Conservation (phyloP, 129 eudicot genomes). For the Helianthus annuus region DNA sequence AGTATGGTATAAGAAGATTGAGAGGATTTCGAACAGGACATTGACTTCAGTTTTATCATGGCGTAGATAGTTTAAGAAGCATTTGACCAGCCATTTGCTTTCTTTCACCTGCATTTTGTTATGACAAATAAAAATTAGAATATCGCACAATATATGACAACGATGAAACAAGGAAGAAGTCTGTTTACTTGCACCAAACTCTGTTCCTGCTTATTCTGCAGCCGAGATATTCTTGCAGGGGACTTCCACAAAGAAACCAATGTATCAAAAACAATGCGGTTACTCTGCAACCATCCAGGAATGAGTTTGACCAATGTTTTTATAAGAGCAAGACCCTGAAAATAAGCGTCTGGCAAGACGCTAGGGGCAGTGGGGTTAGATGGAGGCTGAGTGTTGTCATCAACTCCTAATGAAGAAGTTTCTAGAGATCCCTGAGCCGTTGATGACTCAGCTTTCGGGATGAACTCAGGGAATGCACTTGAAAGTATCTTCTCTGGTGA, state of each 20-base stretch:
- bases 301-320: constrained; percentile 89
- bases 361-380: constrained; percentile 53
- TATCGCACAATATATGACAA: constrained; percentile 3
- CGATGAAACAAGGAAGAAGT: constrained; percentile 6
- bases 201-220: constrained; percentile 93
- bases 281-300: constrained; percentile 94
- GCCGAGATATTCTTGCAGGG: constrained; percentile 73
- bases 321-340: constrained; percentile 88
- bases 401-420: constrained; percentile 47
- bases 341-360: constrained; percentile 73
- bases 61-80: constrained; percentile 91
- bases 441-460: constrained; percentile 57
- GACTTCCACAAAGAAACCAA: constrained; percentile 94
- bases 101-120: constrained; percentile 80
- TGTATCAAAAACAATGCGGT: constrained; percentile 76
- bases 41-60: constrained; percentile 90
- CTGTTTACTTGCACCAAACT: constrained; percentile 72
- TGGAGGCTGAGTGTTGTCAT: constrained; percentile 52
- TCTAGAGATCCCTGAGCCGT: constrained; percentile 51
- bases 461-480: constrained; percentile 79
- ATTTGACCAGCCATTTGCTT: constrained; percentile 98
- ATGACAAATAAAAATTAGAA: not conserved
- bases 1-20: constrained; percentile 81
- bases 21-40: constrained; percentile 85
- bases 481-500: constrained; percentile 91